Evolutionary conservation across 805 yeast species (phyloP).

Genomic region (fission yeast (Schizosaccharomyces pombe)): ASM294v3 CU329670.1:2858001-2858500

Average conservation of each 20-base stretch:
- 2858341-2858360: conserved; percentile 57
- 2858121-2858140: conserved; percentile 22
- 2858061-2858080: conserved; percentile 24
- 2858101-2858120: conserved; percentile 40
- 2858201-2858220: conserved; percentile 24
- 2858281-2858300: conserved; percentile 49
- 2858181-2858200: conserved; percentile 46
- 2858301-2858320: conserved; percentile 50
- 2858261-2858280: conserved; percentile 64
- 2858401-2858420: conserved; percentile 67
- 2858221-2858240: conserved; percentile 38
- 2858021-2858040: conserved; percentile 20
- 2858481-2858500: conserved; percentile 30
- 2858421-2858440: conserved; percentile 55
- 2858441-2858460: conserved; percentile 59
- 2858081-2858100: conserved; percentile 42
- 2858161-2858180: conserved; percentile 30
- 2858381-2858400: conserved; percentile 33
- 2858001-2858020: conserved; percentile 26
- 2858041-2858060: conserved; percentile 18
- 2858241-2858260: conserved; percentile 24
- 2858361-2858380: conserved; percentile 33
- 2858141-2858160: conserved; percentile 26
- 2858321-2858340: conserved; percentile 50
- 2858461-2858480: conserved; percentile 30